Evolutionary conservation across 2,329 filamentous ascomycete species (phyloP), one percentile per base, ranked within the genome.

Genomic region (Penicillium sp.): DNA sequence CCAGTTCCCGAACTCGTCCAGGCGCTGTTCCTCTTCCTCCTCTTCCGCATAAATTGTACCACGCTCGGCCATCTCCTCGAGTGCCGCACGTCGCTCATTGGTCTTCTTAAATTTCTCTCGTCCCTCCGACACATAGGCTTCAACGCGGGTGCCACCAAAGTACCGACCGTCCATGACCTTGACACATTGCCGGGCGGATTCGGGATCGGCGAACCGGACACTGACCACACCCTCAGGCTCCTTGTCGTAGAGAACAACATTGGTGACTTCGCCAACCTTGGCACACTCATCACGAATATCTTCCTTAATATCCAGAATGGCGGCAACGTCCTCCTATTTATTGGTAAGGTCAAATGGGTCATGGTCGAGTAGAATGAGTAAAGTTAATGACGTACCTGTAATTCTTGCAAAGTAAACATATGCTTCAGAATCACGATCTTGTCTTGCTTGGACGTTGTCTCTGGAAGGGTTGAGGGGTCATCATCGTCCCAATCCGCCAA

Each of bases 401-500:
- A 81, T 76, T 96, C 90, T 58, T 87, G 72, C 41, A 93, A 80
- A 1, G 91, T 95, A 75, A 99, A 99, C 88, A 96, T 96, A 75
- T 96, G 87, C 69, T 90, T 90, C 60, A 99, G 77, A 55, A 97
- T 87, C 26, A 96, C 92, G 15, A 90, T 80, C 72, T 92, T 95
- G 66, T 92, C 89, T 76, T 84, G 89, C 67, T 78, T 78, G 14
- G 79, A 80, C 59, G 74, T 81, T 8, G 79, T 82, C 41, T 85
- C 80, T n/a, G 82, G 80, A 23, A 85, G 67, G 23, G 79, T 74
- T 1, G 80, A 83, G 25, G 88, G 83, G 52, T 93, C 88, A 70
- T 97, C 92, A 68, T 97, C 93, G 68, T 91, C 89, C 94, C 94
- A 99, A 73, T 97, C 92, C 3, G 92, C 89, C 31, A 97, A 84